Evolutionary conservation across 2,329 filamentous ascomycete genomes (phyloP), one percentile per base, ranked within the genome.

Genomic region (Monosporascus cannonballus): DNA sequence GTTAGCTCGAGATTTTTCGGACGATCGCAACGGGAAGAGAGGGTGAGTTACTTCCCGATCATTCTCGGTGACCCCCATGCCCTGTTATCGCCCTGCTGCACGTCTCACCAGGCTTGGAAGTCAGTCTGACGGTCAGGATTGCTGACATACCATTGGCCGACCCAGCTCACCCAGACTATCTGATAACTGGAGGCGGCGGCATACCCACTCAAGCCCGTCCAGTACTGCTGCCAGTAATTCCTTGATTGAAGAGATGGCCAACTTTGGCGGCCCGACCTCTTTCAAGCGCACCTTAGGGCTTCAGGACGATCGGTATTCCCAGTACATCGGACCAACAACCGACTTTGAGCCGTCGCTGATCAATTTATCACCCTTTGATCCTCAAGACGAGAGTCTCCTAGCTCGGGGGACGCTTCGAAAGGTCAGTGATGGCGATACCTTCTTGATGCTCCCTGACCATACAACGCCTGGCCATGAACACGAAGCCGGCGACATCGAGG

Each of bases 311-410:
- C 84, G 87, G 55, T 90, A 87, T 68, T 90, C 87, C 71, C 87
- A 90, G 70, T 90, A 93, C 65, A 89, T 94, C 61, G 89, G 89
- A 25, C 83, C 87, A 53, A 93, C 88, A 49, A 91, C 89, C 49
- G 87, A 91, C 62, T 90, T 92, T 65, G 89, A 94, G 67, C 87
- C 88, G 17, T 86, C 86, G n/a, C 77, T 94, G 51, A 89, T 93
- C 70, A 88, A 89, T 61, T 77, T 93, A 22, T 91, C 88, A 22
- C 79, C 84, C 6, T 92, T 92, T 68, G 87, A 93, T 70, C 85
- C 85, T 30, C 86, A 88, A 66, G 88, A 92, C 73, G 89, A 93
- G 72, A 91, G 86, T 64, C 80, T 87, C 22, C 77, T 90, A 53
- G 81, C 87, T 39, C 76, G 83, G 60, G 84, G 83, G 30, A 84